Percentiles rank a stretch among this genome's conserved stretches.
Evolutionary conservation across 345 rosid species (phyloP).

Genomic region (Rhodomyrtus tomentosa): DNA sequence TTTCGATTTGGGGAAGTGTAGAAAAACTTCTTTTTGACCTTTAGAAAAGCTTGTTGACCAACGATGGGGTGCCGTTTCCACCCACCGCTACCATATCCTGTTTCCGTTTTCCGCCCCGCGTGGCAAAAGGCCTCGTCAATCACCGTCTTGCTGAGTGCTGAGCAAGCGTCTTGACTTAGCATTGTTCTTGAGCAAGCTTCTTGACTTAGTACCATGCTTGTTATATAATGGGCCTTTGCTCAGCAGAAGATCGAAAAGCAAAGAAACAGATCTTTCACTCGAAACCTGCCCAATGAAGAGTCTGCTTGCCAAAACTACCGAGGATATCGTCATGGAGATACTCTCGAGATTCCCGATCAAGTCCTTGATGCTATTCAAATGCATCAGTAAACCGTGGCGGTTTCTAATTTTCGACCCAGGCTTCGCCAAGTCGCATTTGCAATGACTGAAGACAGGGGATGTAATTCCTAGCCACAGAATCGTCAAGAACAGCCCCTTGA

Average conservation of each 20-base stretch:
- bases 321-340: background rate
- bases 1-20: background rate
- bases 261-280: background rate
- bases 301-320: background rate
- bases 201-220: background rate
- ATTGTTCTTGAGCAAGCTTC: background rate
- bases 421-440: background rate
- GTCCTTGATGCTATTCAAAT: background rate
- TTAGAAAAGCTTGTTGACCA: background rate
- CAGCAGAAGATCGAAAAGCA: background rate
- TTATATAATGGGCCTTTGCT: background rate
- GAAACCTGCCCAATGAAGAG: background rate
- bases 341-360: constrained; percentile 1
- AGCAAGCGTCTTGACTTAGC: background rate
- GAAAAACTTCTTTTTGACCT: background rate
- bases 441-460: background rate
- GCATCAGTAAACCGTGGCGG: constrained; percentile 4
- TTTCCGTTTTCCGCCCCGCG: background rate
- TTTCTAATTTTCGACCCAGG: background rate
- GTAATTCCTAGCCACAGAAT: background rate
- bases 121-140: background rate
- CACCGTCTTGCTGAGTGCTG: background rate
- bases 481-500: background rate
- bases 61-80: background rate
- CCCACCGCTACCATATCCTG: background rate